Percentiles rank a stretch among this genome's conserved stretches.
These are phyloP conservation scores for Globisporangium megalacanthum DNA, from an alignment of 352 stramenopile genomes.

Conservation along the genomic window DNA sequence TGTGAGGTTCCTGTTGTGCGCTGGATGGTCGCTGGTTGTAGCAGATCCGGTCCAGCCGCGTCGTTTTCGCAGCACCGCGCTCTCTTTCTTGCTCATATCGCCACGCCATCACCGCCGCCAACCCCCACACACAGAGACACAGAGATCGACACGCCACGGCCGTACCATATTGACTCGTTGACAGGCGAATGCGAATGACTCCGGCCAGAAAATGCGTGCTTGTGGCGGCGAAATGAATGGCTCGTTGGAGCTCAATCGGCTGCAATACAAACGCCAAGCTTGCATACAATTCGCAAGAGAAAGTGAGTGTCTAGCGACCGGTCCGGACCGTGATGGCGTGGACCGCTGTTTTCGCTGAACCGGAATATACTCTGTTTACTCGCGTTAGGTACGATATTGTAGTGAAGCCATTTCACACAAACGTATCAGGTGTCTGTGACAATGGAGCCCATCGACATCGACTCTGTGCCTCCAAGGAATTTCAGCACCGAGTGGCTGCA, in stretches of 20 bases:
- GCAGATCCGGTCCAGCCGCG: too few relatives aligned
- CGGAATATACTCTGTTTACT: not conserved
- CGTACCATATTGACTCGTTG: conserved; percentile 89
- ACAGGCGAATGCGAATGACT: conserved; percentile 85
- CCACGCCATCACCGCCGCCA: not conserved
- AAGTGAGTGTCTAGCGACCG: not conserved
- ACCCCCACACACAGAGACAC: conserved; percentile 2
- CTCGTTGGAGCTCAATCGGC: conserved; percentile 51
- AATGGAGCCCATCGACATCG: not conserved
- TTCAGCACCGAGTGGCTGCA: conserved; percentile 28
- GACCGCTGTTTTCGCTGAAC: not conserved
- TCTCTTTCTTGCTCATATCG: too few relatives aligned
- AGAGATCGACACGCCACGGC: conserved; percentile 8
- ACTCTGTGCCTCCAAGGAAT: not conserved
- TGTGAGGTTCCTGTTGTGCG: too few relatives aligned
- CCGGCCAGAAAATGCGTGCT: conserved; percentile 18
- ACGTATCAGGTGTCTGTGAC: not conserved
- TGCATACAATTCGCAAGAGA: conserved; percentile 34
- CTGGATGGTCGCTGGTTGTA: too few relatives aligned
- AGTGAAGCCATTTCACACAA: not conserved
- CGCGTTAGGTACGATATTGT: not conserved
- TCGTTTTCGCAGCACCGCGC: too few relatives aligned
- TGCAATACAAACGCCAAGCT: conserved; percentile 43
- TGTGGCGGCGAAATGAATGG: conserved; percentile 73
- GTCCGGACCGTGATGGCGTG: not conserved